Base-by-base conservation (phyloP, 2,329 filamentous ascomycete genomes). In the Leptosphaerulina australis region DNA sequence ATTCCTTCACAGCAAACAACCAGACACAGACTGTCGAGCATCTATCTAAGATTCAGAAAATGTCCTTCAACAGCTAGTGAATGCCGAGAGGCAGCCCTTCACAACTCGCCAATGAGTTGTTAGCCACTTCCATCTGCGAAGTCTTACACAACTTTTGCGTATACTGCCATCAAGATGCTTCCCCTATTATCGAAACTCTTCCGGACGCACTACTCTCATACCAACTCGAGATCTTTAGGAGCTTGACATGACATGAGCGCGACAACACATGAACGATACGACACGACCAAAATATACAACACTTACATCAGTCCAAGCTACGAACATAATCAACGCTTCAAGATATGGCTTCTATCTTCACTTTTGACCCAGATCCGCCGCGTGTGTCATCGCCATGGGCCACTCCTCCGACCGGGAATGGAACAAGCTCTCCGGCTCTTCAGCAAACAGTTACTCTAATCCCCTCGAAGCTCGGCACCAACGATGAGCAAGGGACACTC, bases 351-450 rank as follows among this genome's bases (percentile, higher is more conserved):
- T 97, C 93, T 10, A 90, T 99, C 61, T 99, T 99, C 71, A 97
- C 93, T 0, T 99, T 90, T 70, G 91, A 97, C 55, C 86, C 90
- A 2, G 88, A 96, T 59, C 90, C 91, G 35, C 90, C 90, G 2
- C 81, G 90, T 71, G 91, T 97, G 26, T 88, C 89, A 11, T 97
- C 93, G 14, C 94, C 94, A 12, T 99, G 94, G 94, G 82, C 88
- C n/a, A 84, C 80, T 9, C 81, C 86, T 70, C 76, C 64, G 3
- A 50, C 55, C 50, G 66, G 53, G 35, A 52, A 50, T 9, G 44
- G 55, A 22, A 30, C 59, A 6, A 60, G 53, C 17, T 47, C 55
- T 33, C 33, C 60, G 11, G 55, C 53, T 29, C 39, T 56, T 36
- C 44, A 44, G 30, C 61, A 62, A 37, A 56, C 60, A 38, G 53